Conservation (phyloP, 2,329 filamentous ascomycete genomes). For the Ascochyta pisi region DNA sequence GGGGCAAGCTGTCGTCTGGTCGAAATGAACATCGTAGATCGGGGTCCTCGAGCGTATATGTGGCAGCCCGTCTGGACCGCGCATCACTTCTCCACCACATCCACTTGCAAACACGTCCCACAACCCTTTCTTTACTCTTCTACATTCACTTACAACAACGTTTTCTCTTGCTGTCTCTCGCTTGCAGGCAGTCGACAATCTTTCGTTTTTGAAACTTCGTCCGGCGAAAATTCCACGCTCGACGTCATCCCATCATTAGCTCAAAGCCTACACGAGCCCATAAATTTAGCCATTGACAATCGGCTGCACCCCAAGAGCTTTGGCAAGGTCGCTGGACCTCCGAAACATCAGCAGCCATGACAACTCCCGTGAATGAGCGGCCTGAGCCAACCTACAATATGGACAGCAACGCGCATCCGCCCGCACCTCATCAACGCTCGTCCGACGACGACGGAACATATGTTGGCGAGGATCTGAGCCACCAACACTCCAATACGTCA, state of each 20-base stretch:
- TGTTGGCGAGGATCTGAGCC: constrained; percentile 45
- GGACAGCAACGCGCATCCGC: constrained; percentile 32
- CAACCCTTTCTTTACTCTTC: neutral
- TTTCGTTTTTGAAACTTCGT: neutral
- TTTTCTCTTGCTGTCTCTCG: constrained; percentile 3
- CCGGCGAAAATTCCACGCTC: constrained; percentile 2
- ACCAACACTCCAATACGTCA: constrained; percentile 34
- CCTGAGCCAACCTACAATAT: constrained; percentile 48
- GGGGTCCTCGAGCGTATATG: constrained; percentile 5
- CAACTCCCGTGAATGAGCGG: constrained; percentile 44
- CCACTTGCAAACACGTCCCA: constrained; percentile 2
- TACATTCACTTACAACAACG: neutral
- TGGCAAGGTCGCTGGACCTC: constrained; percentile 11
- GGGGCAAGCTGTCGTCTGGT: constrained; percentile 8
- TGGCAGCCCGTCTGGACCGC: constrained; percentile 12
- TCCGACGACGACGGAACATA: constrained; percentile 50
- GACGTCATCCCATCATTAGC: constrained; percentile 14
- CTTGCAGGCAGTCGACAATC: neutral
- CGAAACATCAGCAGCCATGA: constrained; percentile 36
- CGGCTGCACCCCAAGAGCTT: neutral
- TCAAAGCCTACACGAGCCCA: neutral
- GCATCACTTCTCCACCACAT: constrained; percentile 15
- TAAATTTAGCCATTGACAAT: neutral
- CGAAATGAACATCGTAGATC: constrained; percentile 13
- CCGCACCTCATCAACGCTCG: constrained; percentile 35